Percentiles rank a stretch among this genome's conserved stretches.
Evolutionary conservation across 2,329 filamentous ascomycete genomes (phyloP).

Genomic region (Talaromyces sp.): DNA sequence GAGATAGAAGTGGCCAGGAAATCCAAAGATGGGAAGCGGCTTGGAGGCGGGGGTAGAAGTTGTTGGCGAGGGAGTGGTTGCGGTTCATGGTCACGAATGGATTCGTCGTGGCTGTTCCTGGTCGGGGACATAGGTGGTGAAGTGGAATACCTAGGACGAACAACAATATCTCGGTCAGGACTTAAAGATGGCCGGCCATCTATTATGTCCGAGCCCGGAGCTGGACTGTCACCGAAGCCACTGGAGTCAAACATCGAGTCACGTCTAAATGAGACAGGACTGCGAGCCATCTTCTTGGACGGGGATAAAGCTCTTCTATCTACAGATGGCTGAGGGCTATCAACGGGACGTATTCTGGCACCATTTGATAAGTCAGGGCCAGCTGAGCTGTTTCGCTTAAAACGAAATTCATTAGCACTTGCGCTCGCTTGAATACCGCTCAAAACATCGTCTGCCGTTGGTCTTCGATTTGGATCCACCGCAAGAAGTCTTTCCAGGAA

Average conservation of each 20-base stretch:
- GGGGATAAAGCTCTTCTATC: conserved; percentile 31
- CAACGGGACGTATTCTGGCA: conserved; percentile 44
- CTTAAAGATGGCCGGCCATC: conserved; percentile 24
- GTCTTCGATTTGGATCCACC: conserved; percentile 73
- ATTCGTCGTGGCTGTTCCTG: conserved; percentile 18
- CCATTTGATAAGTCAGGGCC: conserved; percentile 36
- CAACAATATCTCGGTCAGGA: conserved; percentile 36
- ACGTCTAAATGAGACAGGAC: conserved; percentile 25
- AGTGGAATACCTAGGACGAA: conserved; percentile 34
- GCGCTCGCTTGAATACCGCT: conserved; percentile 71
- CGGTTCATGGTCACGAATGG: not conserved
- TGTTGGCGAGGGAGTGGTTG: conserved; percentile 31
- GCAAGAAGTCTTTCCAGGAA: conserved; percentile 81
- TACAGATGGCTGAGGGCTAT: conserved; percentile 37
- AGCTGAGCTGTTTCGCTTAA: conserved; percentile 35
- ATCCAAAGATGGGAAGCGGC: conserved; percentile 31
- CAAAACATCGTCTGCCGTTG: conserved; percentile 83
- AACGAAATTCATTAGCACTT: conserved; percentile 51
- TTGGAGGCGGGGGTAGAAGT: conserved; percentile 47
- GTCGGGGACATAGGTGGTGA: conserved; percentile 30
- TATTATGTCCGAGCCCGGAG: conserved; percentile 18
- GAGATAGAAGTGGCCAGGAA: conserved; percentile 27
- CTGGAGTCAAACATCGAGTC: conserved; percentile 32
- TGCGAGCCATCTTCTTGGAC: conserved; percentile 27
- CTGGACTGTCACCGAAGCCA: conserved; percentile 13